These are phyloP conservation scores for Scolecobasidium constrictum DNA, from an alignment of 2,329 filamentous ascomycete species.

Conservation along the genomic window DNA sequence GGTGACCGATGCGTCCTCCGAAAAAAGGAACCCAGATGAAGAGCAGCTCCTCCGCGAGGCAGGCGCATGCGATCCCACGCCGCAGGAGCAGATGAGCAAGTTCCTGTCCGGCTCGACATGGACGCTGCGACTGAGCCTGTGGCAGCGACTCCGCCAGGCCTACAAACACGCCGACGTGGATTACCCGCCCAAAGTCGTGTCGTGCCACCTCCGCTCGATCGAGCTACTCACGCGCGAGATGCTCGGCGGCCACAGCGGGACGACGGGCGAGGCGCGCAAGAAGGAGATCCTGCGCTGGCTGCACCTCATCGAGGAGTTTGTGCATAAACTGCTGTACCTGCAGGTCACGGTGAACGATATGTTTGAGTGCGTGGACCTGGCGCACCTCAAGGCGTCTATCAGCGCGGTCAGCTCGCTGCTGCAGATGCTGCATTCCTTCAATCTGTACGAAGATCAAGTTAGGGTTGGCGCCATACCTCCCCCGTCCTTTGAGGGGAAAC, in stretches of 20 bases:
- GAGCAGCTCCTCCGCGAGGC: not conserved
- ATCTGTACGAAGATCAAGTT: slow-evolving; percentile 78
- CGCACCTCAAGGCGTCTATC: slow-evolving; percentile 64
- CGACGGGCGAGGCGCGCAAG: slow-evolving; percentile 53
- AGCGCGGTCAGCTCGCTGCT: slow-evolving; percentile 60
- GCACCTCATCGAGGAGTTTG: slow-evolving; percentile 66
- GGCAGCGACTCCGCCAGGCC: slow-evolving; percentile 82
- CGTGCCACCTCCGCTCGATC: slow-evolving; percentile 75
- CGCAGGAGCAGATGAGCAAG: slow-evolving; percentile 65
- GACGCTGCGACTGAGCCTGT: slow-evolving; percentile 74
- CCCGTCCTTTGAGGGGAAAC: slow-evolving; percentile 45
- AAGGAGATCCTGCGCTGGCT: slow-evolving; percentile 64
- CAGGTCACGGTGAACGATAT: slow-evolving; percentile 55
- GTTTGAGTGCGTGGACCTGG: slow-evolving; percentile 76
- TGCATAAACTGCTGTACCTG: slow-evolving; percentile 60
- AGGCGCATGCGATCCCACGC: slow-evolving; percentile 12
- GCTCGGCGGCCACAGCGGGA: slow-evolving; percentile 46
- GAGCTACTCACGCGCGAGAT: slow-evolving; percentile 69
- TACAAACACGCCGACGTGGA: slow-evolving; percentile 78
- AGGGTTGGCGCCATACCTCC: slow-evolving; percentile 60
- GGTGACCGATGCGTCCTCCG: slow-evolving; percentile 21
- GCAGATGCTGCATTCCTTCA: slow-evolving; percentile 66
- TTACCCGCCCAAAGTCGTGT: slow-evolving; percentile 79
- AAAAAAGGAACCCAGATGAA: slow-evolving; percentile 1
- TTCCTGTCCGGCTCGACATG: slow-evolving; percentile 76